Evolutionary conservation across 208 protist genomes (phyloP).

Genomic region (Jaenimonas drosophilae): DNA sequence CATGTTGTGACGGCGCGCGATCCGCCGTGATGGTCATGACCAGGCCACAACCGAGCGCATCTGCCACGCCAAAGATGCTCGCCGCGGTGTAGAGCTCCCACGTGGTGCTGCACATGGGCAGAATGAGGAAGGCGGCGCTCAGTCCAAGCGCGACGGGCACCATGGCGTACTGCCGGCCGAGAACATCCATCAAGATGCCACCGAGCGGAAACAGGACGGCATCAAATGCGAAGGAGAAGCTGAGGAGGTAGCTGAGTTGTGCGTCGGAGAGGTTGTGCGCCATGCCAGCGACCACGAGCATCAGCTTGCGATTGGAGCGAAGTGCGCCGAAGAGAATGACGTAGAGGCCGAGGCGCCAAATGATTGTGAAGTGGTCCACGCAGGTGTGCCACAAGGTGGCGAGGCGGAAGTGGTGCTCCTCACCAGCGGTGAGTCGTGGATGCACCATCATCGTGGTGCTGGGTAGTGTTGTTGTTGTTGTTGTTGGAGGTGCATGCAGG

Average conservation of each 20-base stretch:
- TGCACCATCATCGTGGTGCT: slow-evolving; percentile 4
- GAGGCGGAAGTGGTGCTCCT: slow-evolving; percentile 14
- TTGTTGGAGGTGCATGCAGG: no score
- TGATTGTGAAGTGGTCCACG: slow-evolving; percentile 41
- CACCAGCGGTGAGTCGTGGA: slow-evolving; percentile 4
- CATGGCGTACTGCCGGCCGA: slow-evolving; percentile 50
- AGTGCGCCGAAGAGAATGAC: slow-evolving; percentile 50
- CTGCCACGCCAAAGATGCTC: slow-evolving; percentile 44
- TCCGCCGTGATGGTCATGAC: slow-evolving; percentile 76
- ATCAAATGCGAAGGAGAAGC: slow-evolving; percentile 52
- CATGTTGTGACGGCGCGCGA: slow-evolving; percentile 32
- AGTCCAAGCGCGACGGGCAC: slow-evolving; percentile 42
- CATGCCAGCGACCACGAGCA: slow-evolving; percentile 66
- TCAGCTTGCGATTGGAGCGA: slow-evolving; percentile 72
- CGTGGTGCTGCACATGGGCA: slow-evolving; percentile 28
- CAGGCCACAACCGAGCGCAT: slow-evolving; percentile 73
- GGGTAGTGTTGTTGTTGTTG: not conserved
- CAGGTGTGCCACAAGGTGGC: slow-evolving; percentile 27
- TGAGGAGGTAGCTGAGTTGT: slow-evolving; percentile 59
- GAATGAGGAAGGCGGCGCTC: slow-evolving; percentile 33
- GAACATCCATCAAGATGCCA: slow-evolving; percentile 61
- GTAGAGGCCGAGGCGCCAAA: slow-evolving; percentile 76
- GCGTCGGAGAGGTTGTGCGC: slow-evolving; percentile 38
- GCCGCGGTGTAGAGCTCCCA: slow-evolving; percentile 32
- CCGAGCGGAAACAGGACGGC: slow-evolving; percentile 57